Evolutionary conservation across 768 basidiomycete species (phyloP).

Genomic region (Daedalea quercina): DNA sequence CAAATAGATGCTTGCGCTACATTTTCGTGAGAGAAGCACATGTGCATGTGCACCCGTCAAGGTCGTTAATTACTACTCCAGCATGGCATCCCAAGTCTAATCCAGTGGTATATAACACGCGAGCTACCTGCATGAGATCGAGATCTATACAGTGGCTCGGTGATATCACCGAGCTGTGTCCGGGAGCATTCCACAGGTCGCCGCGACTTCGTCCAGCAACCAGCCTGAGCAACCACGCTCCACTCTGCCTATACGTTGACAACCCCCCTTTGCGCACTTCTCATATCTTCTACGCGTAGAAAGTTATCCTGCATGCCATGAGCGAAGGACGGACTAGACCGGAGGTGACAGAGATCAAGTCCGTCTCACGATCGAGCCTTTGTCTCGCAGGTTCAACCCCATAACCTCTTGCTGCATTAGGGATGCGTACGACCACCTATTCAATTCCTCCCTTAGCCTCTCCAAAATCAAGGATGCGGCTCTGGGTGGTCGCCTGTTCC

Average conservation of each 20-base stretch:
- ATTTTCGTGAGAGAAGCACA: too few relatives aligned
- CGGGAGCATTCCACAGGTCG: too few relatives aligned
- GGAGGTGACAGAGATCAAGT: constrained; percentile 26
- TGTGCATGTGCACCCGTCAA: too few relatives aligned
- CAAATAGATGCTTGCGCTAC: too few relatives aligned
- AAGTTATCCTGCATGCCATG: constrained; percentile 6
- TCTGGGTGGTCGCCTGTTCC: constrained; percentile 53
- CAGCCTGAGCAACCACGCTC: background rate
- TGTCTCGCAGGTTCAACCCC: constrained; percentile 17
- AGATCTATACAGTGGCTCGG: too few relatives aligned
- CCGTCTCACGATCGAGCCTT: constrained; percentile 22
- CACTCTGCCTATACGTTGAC: background rate
- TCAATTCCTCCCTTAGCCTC: constrained; percentile 47
- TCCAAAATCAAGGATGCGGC: constrained; percentile 65
- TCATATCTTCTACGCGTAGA: background rate
- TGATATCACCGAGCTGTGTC: too few relatives aligned
- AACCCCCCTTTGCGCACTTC: background rate
- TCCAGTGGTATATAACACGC: too few relatives aligned
- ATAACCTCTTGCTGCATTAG: constrained; percentile 26
- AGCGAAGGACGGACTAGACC: constrained; percentile 19
- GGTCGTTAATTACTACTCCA: too few relatives aligned
- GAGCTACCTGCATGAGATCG: too few relatives aligned
- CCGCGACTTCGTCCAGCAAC: too few relatives aligned
- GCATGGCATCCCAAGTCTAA: too few relatives aligned
- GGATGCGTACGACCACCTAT: constrained; percentile 36